phyloP scores from a whole-genome alignment of 768 basidiomycete species.

The Collybia sp. region DNA sequence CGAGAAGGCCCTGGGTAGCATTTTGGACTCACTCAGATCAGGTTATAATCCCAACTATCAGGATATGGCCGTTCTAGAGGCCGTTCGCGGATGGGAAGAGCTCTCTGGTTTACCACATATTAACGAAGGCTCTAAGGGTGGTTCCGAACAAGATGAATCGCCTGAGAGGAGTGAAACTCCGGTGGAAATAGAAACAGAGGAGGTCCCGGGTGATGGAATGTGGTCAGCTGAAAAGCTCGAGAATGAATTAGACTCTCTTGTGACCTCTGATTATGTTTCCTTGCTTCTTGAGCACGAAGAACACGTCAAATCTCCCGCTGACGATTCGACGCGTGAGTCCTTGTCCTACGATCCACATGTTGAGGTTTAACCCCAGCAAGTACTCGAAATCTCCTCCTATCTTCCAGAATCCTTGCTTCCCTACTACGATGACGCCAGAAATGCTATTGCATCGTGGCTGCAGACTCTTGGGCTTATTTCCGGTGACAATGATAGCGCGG shows the following conservation, averaged over 20 bases:
- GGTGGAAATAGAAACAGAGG: conserved; percentile 33
- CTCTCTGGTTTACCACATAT: conserved; percentile 67
- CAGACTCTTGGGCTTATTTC: conserved; percentile 56
- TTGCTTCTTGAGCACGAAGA: conserved; percentile 78
- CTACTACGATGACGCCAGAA: conserved; percentile 64
- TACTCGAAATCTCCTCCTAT: conserved; percentile 77
- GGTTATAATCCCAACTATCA: conserved; percentile 99
- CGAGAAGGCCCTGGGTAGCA: conserved; percentile 74
- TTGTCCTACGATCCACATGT: neutral
- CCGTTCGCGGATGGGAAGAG: conserved; percentile 90
- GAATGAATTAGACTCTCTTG: conserved; percentile 47
- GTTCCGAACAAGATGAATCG: conserved; percentile 17
- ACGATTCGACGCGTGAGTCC: conserved; percentile 53
- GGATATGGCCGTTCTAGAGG: conserved; percentile 98
- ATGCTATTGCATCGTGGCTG: conserved; percentile 58
- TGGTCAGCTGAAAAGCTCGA: conserved; percentile 62
- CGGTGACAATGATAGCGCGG: conserved; percentile 27
- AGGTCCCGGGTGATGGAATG: conserved; percentile 50
- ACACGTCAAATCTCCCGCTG: conserved; percentile 44
- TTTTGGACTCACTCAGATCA: conserved; percentile 73
- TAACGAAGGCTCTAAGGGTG: conserved; percentile 51
- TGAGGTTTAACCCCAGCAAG: conserved; percentile 32
- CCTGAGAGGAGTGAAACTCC: conserved; percentile 24
- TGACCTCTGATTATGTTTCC: conserved; percentile 66
- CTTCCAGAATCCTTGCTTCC: conserved; percentile 79